Percentiles rank a stretch among this genome's conserved stretches.
Conservation (phyloP, 176 grass and related monocot species). For the Paspalum vaginatum region DNA sequence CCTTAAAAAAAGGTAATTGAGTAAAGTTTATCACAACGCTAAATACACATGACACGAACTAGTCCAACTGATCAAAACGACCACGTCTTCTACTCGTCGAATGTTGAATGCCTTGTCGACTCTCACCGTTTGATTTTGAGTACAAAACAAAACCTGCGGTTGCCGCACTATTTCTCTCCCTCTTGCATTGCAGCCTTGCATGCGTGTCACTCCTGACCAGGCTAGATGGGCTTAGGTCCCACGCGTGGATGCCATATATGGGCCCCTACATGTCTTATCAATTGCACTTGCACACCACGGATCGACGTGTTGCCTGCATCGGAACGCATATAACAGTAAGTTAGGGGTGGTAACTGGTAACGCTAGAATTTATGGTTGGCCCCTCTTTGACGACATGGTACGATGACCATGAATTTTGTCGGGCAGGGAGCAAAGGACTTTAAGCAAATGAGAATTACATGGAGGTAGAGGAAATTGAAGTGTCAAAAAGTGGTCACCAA, state of each 20-base stretch:
- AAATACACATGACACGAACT: background rate
- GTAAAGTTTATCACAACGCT: too few species aligned
- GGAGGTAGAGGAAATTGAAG: background rate
- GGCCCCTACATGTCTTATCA: background rate
- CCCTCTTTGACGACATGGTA: background rate
- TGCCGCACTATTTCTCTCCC: background rate
- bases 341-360: background rate
- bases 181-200: conserved; percentile 41
- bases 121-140: background rate
- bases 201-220: conserved; percentile 2
- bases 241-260: background rate
- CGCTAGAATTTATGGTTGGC: background rate
- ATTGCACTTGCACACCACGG: background rate
- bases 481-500: background rate
- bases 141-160: too few species aligned
- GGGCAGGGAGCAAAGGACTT: background rate
- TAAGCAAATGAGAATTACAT: too few species aligned
- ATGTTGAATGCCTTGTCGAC: background rate
- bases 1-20: too few species aligned
- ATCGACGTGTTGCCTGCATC: background rate
- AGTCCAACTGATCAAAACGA: background rate
- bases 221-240: background rate
- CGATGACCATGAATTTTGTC: background rate
- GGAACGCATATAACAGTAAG: background rate
- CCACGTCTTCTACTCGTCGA: background rate